phyloP scores from a whole-genome alignment of 345 rosid species.

The Populus alba region DNA sequence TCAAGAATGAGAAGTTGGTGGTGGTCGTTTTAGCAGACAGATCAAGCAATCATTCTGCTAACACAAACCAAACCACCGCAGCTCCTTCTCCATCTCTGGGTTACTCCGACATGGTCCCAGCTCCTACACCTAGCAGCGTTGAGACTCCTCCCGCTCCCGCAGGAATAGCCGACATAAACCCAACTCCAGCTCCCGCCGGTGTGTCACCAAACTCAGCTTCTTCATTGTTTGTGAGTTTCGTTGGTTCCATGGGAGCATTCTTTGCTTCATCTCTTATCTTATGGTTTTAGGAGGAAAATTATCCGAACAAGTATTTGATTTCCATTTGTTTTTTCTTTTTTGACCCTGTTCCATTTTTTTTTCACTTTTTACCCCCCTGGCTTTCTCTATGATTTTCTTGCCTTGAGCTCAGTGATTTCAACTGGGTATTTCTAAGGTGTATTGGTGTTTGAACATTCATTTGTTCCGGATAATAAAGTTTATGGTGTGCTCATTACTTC shows the following conservation, averaged over 20 bases:
- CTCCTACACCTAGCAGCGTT: constrained; percentile 55
- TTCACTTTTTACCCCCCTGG: neutral
- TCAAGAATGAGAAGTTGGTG: constrained; percentile 58
- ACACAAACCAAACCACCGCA: constrained; percentile 16
- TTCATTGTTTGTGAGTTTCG: constrained; percentile 23
- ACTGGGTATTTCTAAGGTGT: neutral
- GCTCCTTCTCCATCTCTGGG: constrained; percentile 34
- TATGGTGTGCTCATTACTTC: constrained; percentile 16
- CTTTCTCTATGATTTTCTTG: constrained; percentile 25
- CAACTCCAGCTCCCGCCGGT: constrained; percentile 50
- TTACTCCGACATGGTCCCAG: constrained; percentile 9
- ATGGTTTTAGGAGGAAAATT: constrained; percentile 18
- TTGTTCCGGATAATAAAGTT: constrained; percentile 16
- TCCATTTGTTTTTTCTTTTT: neutral
- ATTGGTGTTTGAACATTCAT: constrained; percentile 11
- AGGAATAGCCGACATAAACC: constrained; percentile 36
- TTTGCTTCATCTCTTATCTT: constrained; percentile 48
- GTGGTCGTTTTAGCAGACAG: constrained; percentile 69
- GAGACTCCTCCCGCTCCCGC: constrained; percentile 51
- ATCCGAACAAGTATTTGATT: neutral
- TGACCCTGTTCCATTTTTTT: neutral
- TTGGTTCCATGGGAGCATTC: constrained; percentile 43
- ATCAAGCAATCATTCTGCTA: constrained; percentile 23
- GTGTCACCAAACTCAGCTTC: constrained; percentile 42
- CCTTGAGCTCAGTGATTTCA: constrained; percentile 2